These are phyloP conservation scores for Podospora australis DNA, from an alignment of 495 filamentous ascomycete species.

Conservation along the genomic window DNA sequence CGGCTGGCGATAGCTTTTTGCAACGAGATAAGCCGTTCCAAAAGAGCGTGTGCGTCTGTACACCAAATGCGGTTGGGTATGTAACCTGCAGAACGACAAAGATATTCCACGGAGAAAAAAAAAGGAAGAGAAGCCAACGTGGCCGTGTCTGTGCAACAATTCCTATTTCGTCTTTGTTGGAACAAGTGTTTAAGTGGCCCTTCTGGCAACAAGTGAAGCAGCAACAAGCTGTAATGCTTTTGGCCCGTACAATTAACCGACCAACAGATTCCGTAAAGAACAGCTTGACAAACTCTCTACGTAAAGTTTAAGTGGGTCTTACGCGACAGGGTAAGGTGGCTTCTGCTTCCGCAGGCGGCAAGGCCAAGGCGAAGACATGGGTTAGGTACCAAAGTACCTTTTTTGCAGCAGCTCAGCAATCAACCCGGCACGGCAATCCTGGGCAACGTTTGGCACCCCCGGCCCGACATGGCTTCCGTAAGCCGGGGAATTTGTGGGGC, in stretches of 20 bases:
- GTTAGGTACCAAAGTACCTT: too few species aligned
- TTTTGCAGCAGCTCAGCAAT: constrained; percentile 2
- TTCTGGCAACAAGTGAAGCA: too few species aligned
- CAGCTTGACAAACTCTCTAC: constrained; percentile 26
- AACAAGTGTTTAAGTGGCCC: background rate
- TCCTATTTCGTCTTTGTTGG: background rate
- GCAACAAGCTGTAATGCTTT: constrained; percentile 2
- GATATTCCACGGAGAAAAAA: background rate
- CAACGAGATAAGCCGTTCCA: too few species aligned
- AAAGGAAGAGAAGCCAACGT: background rate
- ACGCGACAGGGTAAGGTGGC: constrained; percentile 10
- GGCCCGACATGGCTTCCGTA: background rate
- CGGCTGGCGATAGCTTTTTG: background rate
- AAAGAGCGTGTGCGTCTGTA: background rate
- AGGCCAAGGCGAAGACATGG: too few species aligned
- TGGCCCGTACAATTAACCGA: background rate
- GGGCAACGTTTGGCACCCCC: constrained; percentile 2
- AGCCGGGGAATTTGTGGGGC: background rate
- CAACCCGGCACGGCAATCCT: background rate
- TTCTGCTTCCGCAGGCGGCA: constrained; percentile 3
- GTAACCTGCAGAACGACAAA: background rate
- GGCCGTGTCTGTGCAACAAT: background rate
- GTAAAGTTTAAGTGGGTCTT: constrained; percentile 19
- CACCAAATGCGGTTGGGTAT: too few species aligned
- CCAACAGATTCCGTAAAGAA: constrained; percentile 20